Evolutionary conservation across 2,329 filamentous ascomycete genomes (phyloP).

Genomic region (Clarireedia paspali): DNA sequence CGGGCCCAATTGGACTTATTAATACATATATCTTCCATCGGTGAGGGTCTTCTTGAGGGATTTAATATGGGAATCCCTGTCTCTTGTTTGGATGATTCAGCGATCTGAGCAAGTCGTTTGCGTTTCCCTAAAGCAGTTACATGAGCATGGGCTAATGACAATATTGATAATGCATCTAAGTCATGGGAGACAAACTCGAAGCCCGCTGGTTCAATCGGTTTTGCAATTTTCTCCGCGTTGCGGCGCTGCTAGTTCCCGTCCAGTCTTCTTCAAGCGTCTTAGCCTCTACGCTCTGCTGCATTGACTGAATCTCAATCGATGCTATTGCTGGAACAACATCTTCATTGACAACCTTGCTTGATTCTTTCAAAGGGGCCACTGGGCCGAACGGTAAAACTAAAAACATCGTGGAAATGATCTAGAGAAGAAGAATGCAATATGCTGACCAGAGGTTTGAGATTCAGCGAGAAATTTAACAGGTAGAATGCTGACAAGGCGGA

Average conservation of each 20-base stretch:
- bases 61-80: neutral
- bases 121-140: neutral
- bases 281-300: conserved; percentile 13
- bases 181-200: conserved; percentile 17
- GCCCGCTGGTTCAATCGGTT: conserved; percentile 26
- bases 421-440: neutral
- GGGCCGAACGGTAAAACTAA: neutral
- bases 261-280: conserved; percentile 26
- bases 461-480: no score
- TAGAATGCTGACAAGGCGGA: neutral
- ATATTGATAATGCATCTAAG: neutral
- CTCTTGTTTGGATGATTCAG: neutral
- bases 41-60: neutral
- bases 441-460: neutral
- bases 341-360: neutral
- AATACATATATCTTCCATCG: conserved; percentile 1
- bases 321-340: no score
- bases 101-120: neutral
- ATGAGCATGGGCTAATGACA: neutral
- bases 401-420: neutral
- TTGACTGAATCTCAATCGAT: conserved; percentile 13
- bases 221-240: conserved; percentile 22
- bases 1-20: neutral
- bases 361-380: neutral
- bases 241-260: conserved; percentile 28